A percentile compares a stretch with the other conserved stretches of the same genome.
phyloP scores from a whole-genome alignment of 257 asterid genomes.

The Paraleonurus japonicus region DNA sequence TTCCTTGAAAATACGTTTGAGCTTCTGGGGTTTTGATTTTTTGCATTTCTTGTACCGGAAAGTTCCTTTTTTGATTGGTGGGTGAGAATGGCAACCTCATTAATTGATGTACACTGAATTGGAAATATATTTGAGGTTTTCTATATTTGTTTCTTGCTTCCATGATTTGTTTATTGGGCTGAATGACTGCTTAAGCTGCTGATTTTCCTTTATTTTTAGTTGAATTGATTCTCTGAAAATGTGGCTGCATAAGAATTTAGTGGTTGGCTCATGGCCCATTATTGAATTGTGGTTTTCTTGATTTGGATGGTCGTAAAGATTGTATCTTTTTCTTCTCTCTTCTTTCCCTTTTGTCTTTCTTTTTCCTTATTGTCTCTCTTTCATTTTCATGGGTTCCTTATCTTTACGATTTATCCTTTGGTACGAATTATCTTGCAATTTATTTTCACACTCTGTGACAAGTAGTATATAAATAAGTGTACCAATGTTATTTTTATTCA shows the following conservation, averaged over 20 bases:
- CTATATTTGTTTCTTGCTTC: constrained; percentile 11
- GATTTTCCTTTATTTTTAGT: constrained; percentile 1
- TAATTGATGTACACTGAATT: neutral
- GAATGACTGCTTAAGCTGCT: constrained; percentile 25
- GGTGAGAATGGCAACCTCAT: constrained; percentile 10
- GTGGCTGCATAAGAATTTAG: constrained; percentile 19
- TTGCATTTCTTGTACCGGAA: constrained; percentile 16
- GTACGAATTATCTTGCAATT: constrained; percentile 20
- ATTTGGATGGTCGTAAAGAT: constrained; percentile 39
- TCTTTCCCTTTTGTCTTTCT: neutral
- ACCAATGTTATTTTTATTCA: constrained; percentile 30
- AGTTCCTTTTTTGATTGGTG: constrained; percentile 16
- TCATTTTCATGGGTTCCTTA: constrained; percentile 37
- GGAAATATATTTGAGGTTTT: constrained; percentile 3
- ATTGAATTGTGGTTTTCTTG: constrained; percentile 25
- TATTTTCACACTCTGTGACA: constrained; percentile 36
- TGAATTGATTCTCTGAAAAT: constrained; percentile 36
- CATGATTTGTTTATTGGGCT: constrained; percentile 14
- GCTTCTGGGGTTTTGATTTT: constrained; percentile 20
- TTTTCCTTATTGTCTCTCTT: constrained; percentile 12
- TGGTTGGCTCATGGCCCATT: constrained; percentile 18
- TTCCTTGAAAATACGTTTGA: neutral
- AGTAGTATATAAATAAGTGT: constrained; percentile 35
- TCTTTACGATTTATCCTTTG: constrained; percentile 32
- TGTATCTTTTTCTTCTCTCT: constrained; percentile 26